Evolutionary conservation across 2,329 filamentous ascomycete species (phyloP), one percentile per base, ranked within the genome.

Genomic region (Colletotrichum lindemuthianum): DNA sequence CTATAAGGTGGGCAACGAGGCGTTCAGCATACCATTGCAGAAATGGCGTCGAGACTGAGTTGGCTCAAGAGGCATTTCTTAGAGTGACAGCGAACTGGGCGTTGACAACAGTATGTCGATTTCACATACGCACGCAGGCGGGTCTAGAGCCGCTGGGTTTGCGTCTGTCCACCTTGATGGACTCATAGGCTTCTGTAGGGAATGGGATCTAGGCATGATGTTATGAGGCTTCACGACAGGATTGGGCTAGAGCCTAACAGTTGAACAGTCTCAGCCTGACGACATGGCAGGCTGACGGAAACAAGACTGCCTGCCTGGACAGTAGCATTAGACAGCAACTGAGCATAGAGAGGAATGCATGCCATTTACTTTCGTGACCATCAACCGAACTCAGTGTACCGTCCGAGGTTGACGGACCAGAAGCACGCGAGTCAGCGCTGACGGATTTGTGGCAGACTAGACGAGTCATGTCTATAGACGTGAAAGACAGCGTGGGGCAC

Each of bases 1-100:
- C 83, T 97, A 61, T 95, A 76, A 84, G 4, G 15, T 6, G 44
- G 33, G 11, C n/a, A 10, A 48, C 7, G 24, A 24, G 32, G 36
- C 24, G 39, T 51, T 61, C 39, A 50, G 55, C 16, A 56, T 11
- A 40, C 45, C 58, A 34, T 34, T 40, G 34, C 34, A 41, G 44
- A 51, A 45, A 51, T 39, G 57, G 50, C 57, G 57, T 65, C 50
- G 61, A 51, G 50, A 61, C 44, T 40, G 57, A 32, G 50, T 60
- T 44, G 16, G 44, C 61, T 55, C 45, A 44, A 51, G 55, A 63
- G 36, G 37, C 33, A 65, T 51, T 55, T 65, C 44, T 45, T 61
- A 65, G 61, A 65, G 34, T 16, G 57, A 61, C 61, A 61, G 51
- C 51, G 12, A 50, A 54, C 39, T 60, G 49, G 48, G 49, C 47